Percentiles rank a stretch among this genome's conserved stretches.
phyloP scores from a whole-genome alignment of 2,329 filamentous ascomycete species.

The Leptodontidium sp. region DNA sequence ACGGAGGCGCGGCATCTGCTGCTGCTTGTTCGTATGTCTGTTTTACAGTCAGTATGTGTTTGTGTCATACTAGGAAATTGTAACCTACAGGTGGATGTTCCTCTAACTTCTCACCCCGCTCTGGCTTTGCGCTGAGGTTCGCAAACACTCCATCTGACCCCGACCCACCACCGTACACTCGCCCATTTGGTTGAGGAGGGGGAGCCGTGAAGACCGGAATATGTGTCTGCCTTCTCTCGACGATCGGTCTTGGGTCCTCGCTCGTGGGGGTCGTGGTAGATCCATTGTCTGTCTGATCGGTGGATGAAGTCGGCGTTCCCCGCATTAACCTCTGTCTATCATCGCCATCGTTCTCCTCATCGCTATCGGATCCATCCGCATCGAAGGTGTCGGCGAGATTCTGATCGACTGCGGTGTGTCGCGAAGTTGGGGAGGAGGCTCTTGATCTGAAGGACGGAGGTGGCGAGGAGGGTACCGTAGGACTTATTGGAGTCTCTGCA shows the following conservation, averaged over 20 bases:
- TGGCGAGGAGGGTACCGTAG: slow-evolving; percentile 57
- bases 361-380: slow-evolving; percentile 77
- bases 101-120: slow-evolving; percentile 79
- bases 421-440: slow-evolving; percentile 69
- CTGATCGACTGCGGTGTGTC: slow-evolving; percentile 63
- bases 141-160: slow-evolving; percentile 95
- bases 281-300: slow-evolving; percentile 44
- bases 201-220: slow-evolving; percentile 42
- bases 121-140: slow-evolving; percentile 90
- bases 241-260: slow-evolving; percentile 34
- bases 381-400: slow-evolving; percentile 95
- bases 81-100: slow-evolving; percentile 88
- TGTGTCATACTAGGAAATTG: slow-evolving; percentile 15
- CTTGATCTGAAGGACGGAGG: slow-evolving; percentile 90
- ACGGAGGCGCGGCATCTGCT: slow-evolving; percentile 92
- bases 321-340: slow-evolving; percentile 89
- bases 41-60: slow-evolving; percentile 25
- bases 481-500: slow-evolving; percentile 54
- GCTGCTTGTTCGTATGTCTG: slow-evolving; percentile 98
- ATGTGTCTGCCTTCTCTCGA: slow-evolving; percentile 41
- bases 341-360: slow-evolving; percentile 76
- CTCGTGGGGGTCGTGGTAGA: slow-evolving; percentile 35
- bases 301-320: slow-evolving; percentile 53
- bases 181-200: slow-evolving; percentile 40
- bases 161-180: slow-evolving; percentile 76